Percentiles rank a stretch among this genome's conserved stretches.
Evolutionary conservation across 164 flowering plant genomes (phyloP).

Genomic region (Dillenia turbinata): DNA sequence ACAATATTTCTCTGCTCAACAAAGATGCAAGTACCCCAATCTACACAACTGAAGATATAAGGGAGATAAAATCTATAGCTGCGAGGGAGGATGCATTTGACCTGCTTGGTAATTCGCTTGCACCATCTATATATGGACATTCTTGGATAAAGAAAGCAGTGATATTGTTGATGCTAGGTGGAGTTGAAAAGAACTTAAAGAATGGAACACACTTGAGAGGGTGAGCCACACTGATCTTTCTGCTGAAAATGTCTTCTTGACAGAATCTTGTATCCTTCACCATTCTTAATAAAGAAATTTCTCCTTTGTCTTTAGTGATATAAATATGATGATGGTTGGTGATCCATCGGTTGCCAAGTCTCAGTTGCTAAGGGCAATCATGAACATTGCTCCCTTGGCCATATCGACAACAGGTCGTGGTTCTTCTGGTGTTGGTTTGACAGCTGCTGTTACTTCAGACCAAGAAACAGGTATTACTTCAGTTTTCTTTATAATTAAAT

Average conservation of each 20-base stretch:
- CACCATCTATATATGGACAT: slow-evolving; percentile 98
- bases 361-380: slow-evolving; percentile 91
- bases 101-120: slow-evolving; percentile 89
- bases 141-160: slow-evolving; percentile 98
- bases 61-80: slow-evolving; percentile 69
- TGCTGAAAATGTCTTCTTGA: neutral
- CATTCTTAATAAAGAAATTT: neutral
- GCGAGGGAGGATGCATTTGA: slow-evolving; percentile 77
- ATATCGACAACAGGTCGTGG: slow-evolving; percentile 99
- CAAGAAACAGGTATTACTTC: slow-evolving; percentile 83
- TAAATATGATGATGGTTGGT: slow-evolving; percentile 99
- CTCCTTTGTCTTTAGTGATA: slow-evolving; percentile 49
- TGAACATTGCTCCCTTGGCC: slow-evolving; percentile 98
- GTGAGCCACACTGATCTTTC: slow-evolving; percentile 30
- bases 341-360: slow-evolving; percentile 99
- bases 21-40: slow-evolving; percentile 91
- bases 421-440: slow-evolving; percentile 98
- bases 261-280: neutral
- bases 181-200: slow-evolving; percentile 87
- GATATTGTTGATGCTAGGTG: slow-evolving; percentile 90
- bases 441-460: slow-evolving; percentile 99
- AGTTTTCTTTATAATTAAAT: no score
- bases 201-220: slow-evolving; percentile 98
- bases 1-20: slow-evolving; percentile 87
- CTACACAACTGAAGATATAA: slow-evolving; percentile 66